phyloP scores from a whole-genome alignment of 176 grass and related monocot genomes.

The Triticum monococcum region DNA sequence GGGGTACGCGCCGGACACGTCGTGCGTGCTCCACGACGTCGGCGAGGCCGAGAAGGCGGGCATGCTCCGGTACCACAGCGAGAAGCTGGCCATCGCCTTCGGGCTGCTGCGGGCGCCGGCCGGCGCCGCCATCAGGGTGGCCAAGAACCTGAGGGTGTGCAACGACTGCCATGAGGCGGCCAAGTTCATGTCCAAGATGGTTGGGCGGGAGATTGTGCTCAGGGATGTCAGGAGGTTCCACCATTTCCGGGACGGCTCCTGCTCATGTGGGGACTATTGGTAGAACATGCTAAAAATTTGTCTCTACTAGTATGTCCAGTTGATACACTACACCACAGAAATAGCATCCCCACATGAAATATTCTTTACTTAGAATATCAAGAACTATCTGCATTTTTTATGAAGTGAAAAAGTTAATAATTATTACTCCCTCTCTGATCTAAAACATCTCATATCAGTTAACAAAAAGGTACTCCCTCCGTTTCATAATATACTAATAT shows the following conservation, averaged over 20 bases:
- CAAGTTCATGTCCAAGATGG: constrained; percentile 83
- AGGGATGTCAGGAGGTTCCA: constrained; percentile 83
- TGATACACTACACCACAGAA: neutral
- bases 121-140: constrained; percentile 66
- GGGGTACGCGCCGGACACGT: constrained; percentile 76
- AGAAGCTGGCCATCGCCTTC: constrained; percentile 91
- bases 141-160: constrained; percentile 95
- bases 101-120: constrained; percentile 60
- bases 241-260: constrained; percentile 71
- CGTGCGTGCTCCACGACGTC: constrained; percentile 79
- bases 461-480: too few species aligned
- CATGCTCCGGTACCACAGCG: constrained; percentile 71
- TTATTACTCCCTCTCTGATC: too few species aligned
- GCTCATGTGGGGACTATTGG: constrained; percentile 91
- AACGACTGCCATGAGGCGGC: constrained; percentile 87
- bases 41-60: constrained; percentile 64
- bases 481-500: too few species aligned
- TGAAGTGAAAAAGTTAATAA: too few species aligned
- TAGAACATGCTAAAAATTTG: neutral
- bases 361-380: too few species aligned
- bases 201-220: constrained; percentile 69
- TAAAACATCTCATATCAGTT: too few species aligned
- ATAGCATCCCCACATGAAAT: neutral
- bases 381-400: rapidly evolving
- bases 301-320: neutral